Base-by-base conservation (phyloP, 345 rosid species). In the Gossypium longicalyx region DNA sequence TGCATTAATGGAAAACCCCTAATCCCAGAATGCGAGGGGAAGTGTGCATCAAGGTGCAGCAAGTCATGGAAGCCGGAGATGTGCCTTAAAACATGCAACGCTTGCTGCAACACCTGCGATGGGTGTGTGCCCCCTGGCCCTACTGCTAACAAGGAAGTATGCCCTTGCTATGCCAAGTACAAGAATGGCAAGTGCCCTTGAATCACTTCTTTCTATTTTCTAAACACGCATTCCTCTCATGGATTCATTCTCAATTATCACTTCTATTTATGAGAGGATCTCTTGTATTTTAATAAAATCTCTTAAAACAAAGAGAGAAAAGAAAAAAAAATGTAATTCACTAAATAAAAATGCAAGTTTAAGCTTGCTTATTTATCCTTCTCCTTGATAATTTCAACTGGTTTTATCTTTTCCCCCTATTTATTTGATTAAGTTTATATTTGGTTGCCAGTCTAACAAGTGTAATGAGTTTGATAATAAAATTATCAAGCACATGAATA, bases 101-200 rank as follows among this genome's bases (percentile, higher is more conserved):
- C 65, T 9, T 67, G 77, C 67, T 75, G 77, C 73, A 63, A 75
- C 34, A 75, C 56, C 48, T 75, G 77, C 77, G 70, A 72, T 47
- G 76, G 77, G 17, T 67, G 77, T 61, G 77, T 75, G 57, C 77
- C 77, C 6, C 66, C 72, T 9, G 77, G 77, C 66, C 72, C 77
- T 17, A 67, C 66, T 1, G 77, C 72, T 16, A 75, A 44, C 65
- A 75, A 53, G 59, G 77, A 75, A 2, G 66, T 75, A 4, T 75
- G 77, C 72, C 72, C 77, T 67, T 75, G 64, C 41, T 60, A 60
- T 27, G 64, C 64, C n/a, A 13, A 27, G 15, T 25, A 25, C 41
- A 60, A 60, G 41, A 60, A 60, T 15, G 64, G 64, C 41, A 60
- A 23, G 41, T 60, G 64, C 64, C 64, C 64, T 60, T 60, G 19